Conservation (phyloP, 208 protist genomes). For the Leishmania guyanensis region DNA sequence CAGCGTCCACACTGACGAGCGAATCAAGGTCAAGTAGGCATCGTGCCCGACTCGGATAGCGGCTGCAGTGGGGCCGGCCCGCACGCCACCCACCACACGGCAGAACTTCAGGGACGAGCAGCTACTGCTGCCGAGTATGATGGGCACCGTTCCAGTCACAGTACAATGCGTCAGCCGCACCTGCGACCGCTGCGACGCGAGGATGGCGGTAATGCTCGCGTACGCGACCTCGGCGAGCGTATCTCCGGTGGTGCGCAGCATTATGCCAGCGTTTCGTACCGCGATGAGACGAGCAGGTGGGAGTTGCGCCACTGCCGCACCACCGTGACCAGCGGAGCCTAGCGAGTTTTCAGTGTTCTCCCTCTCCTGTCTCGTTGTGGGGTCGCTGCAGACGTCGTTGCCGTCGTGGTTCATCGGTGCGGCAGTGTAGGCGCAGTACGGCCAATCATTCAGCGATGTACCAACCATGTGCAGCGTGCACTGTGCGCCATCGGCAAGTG, state of each 20-base stretch:
- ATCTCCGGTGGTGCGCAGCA: slow-evolving; percentile 16
- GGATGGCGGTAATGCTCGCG: slow-evolving; percentile 7
- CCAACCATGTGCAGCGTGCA: slow-evolving; percentile 29
- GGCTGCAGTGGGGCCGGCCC: background rate
- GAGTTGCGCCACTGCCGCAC: background rate
- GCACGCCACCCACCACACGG: slow-evolving; percentile 4
- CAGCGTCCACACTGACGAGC: slow-evolving; percentile 22
- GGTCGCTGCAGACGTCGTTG: background rate
- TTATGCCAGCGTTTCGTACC: slow-evolving; percentile 12
- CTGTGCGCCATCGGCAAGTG: slow-evolving; percentile 23
- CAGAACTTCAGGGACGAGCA: slow-evolving; percentile 8
- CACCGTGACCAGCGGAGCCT: background rate
- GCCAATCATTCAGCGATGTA: slow-evolving; percentile 21
- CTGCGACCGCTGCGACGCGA: slow-evolving; percentile 1
- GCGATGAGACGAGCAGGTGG: background rate
- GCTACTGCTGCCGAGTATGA: slow-evolving; percentile 6
- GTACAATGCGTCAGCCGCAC: slow-evolving; percentile 16
- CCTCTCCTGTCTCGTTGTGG: background rate
- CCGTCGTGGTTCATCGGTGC: background rate
- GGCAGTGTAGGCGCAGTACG: slow-evolving; percentile 3
- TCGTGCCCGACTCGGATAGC: slow-evolving; percentile 6
- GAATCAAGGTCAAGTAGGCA: background rate
- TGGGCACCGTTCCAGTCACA: background rate
- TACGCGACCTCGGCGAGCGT: slow-evolving; percentile 11
- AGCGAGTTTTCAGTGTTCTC: background rate